These are phyloP conservation scores for Spergularia azorica DNA, from an alignment of 179 eudicot genomes.

Conservation along the genomic window DNA sequence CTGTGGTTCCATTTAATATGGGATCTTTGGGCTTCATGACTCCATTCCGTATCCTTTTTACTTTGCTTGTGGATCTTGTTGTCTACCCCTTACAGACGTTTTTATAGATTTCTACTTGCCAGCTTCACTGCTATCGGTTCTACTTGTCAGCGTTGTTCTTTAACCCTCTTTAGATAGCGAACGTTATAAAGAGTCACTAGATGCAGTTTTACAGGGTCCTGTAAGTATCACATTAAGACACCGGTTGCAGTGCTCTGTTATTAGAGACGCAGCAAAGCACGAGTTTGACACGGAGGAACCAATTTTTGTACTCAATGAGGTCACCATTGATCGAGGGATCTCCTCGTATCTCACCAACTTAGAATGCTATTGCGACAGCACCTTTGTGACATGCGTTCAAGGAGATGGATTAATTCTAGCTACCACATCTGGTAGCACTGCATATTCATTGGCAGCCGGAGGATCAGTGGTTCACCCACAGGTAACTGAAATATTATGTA, in stretches of 20 bases:
- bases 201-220: slow-evolving; percentile 76
- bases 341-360: slow-evolving; percentile 90
- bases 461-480: slow-evolving; percentile 99
- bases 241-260: slow-evolving; percentile 80
- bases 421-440: slow-evolving; percentile 97
- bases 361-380: slow-evolving; percentile 90
- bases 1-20: slow-evolving; percentile 84
- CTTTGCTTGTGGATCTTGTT: slow-evolving; percentile 2
- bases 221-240: slow-evolving; percentile 85
- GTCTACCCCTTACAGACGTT: not conserved
- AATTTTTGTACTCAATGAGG: slow-evolving; percentile 89
- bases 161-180: slow-evolving; percentile 83
- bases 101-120: not conserved
- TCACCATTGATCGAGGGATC: slow-evolving; percentile 95
- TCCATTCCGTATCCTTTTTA: slow-evolving; percentile 85
- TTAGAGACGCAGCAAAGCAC: slow-evolving; percentile 72
- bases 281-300: slow-evolving; percentile 82
- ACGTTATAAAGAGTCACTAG: slow-evolving; percentile 72
- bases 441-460: slow-evolving; percentile 98
- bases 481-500: slow-evolving; percentile 39
- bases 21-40: slow-evolving; percentile 99
- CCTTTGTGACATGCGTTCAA: slow-evolving; percentile 90
- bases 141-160: slow-evolving; percentile 35
- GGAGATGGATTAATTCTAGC: slow-evolving; percentile 96
- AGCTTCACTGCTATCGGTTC: not conserved